Conservation (phyloP, 177 flowering plant genomes). For the Telopea speciosissima region DNA sequence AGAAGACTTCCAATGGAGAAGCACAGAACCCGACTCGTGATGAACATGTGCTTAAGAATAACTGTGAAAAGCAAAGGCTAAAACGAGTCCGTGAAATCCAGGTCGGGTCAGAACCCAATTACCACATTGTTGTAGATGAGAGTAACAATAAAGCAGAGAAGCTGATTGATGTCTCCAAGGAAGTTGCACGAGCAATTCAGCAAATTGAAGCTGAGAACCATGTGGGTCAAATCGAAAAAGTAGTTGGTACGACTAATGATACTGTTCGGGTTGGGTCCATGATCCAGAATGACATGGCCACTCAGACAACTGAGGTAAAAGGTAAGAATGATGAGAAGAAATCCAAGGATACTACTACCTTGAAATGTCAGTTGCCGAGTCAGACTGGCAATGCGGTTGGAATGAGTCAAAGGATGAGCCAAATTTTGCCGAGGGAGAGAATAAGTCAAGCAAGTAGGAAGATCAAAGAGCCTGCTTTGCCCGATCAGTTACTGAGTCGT, state of each 20-base stretch:
- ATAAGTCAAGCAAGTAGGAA: background rate
- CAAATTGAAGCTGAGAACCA: slow-evolving; percentile 12
- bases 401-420: background rate
- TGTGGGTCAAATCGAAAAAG: background rate
- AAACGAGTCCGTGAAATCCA: background rate
- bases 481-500: slow-evolving; percentile 1
- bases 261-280: background rate
- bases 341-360: too few relatives aligned
- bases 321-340: background rate
- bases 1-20: background rate
- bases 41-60: background rate
- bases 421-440: slow-evolving; percentile 1
- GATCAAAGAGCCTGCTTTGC: background rate
- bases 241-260: background rate
- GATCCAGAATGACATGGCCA: background rate
- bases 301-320: background rate
- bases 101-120: slow-evolving; percentile 5
- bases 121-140: background rate
- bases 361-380: background rate
- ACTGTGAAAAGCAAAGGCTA: background rate
- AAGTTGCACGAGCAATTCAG: slow-evolving; percentile 12
- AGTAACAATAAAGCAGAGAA: slow-evolving; percentile 6
- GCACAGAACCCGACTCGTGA: background rate
- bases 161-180: slow-evolving; percentile 8
- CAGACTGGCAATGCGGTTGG: background rate